Conservation (phyloP, 768 basidiomycete species). For the Tricholoma matsutake region DNA sequence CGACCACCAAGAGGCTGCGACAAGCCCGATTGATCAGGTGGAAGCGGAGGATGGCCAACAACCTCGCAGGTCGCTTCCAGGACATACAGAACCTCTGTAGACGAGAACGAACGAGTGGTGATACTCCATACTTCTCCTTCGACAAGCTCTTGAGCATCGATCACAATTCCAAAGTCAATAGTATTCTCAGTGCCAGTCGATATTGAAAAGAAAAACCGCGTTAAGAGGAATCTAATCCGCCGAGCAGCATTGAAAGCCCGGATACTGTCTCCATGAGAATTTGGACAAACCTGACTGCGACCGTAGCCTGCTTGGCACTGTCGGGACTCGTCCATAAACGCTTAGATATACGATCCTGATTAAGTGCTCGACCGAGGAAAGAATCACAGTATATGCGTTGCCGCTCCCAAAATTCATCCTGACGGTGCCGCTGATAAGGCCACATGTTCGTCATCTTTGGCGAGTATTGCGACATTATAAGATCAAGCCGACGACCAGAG, state of each 20-base stretch:
- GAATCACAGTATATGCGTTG: constrained; percentile 41
- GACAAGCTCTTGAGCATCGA: constrained; percentile 51
- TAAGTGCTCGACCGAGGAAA: constrained; percentile 45
- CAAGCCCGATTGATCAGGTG: not conserved
- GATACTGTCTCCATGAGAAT: constrained; percentile 1
- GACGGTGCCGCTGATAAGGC: constrained; percentile 63
- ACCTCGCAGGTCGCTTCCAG: constrained; percentile 75
- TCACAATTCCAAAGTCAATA: constrained; percentile 32
- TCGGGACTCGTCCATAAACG: constrained; percentile 61
- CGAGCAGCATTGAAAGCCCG: not conserved
- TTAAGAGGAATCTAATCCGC: constrained; percentile 53
- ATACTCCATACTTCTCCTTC: constrained; percentile 61
- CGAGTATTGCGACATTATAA: constrained; percentile 36
- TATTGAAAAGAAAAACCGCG: constrained; percentile 59
- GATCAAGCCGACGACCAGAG: constrained; percentile 45
- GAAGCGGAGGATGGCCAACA: constrained; percentile 40
- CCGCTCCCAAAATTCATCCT: constrained; percentile 37
- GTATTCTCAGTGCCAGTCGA: constrained; percentile 43
- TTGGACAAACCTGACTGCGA: constrained; percentile 50
- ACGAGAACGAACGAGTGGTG: constrained; percentile 23
- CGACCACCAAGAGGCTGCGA: not conserved
- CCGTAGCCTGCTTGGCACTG: constrained; percentile 48
- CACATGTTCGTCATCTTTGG: constrained; percentile 59
- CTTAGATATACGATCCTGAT: constrained; percentile 35
- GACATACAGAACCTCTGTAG: constrained; percentile 46